Percentiles rank a stretch among this genome's conserved stretches.
Conservation (phyloP, 768 basidiomycete species). For the Termitomyces sp. region DNA sequence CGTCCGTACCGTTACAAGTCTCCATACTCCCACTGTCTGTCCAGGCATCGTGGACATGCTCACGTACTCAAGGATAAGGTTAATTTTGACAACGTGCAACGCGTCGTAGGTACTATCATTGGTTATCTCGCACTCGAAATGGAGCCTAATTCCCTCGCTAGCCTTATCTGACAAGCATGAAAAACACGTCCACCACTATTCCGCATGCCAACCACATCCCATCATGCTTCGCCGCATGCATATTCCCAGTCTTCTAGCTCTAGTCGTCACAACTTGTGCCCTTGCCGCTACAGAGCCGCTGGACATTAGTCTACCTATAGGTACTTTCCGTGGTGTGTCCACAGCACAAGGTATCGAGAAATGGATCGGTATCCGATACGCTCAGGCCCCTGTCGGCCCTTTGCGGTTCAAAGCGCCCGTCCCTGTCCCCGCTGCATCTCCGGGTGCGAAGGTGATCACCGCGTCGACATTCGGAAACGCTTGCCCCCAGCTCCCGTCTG, state of each 20-base stretch:
- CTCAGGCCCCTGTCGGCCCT: constrained; percentile 46
- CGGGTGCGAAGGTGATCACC: constrained; percentile 21
- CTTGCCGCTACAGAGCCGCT: constrained; percentile 12
- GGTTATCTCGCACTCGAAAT: constrained; percentile 14
- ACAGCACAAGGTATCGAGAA: constrained; percentile 41
- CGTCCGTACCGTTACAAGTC: background rate
- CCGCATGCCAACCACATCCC: background rate
- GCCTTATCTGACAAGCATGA: background rate
- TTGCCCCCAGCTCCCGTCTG: constrained; percentile 36
- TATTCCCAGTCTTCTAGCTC: background rate
- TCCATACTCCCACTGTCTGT: background rate
- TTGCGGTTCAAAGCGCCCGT: constrained; percentile 57
- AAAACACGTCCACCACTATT: background rate
- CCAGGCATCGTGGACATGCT: background rate
- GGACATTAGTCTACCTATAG: constrained; percentile 35
- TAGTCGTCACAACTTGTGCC: background rate
- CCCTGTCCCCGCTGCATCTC: constrained; percentile 28
- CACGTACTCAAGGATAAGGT: background rate
- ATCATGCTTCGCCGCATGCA: background rate
- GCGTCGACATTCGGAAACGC: constrained; percentile 50
- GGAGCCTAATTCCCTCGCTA: background rate
- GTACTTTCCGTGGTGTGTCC: constrained; percentile 41
- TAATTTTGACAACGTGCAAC: background rate
- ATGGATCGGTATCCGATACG: constrained; percentile 62
- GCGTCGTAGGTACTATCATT: background rate